These are phyloP conservation scores for Colletotrichum navitas DNA, from an alignment of 2,329 filamentous ascomycete species.

Conservation along the genomic window DNA sequence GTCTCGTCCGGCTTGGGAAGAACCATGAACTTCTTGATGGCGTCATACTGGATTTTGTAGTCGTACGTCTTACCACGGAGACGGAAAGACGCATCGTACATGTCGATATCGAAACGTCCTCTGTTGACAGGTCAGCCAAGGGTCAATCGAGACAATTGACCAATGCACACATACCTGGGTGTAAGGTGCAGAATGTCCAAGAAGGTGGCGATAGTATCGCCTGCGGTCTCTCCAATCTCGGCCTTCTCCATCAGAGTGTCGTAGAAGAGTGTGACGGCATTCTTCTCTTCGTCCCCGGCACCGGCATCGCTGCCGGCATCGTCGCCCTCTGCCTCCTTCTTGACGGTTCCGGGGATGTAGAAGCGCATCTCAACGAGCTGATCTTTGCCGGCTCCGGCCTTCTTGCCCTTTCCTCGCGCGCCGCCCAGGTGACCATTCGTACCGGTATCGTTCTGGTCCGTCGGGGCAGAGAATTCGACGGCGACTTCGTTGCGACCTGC, in stretches of 20 bases:
- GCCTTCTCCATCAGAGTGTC: slow-evolving; percentile 98
- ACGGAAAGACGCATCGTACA: slow-evolving; percentile 98
- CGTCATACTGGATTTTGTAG: slow-evolving; percentile 99
- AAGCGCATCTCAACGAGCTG: slow-evolving; percentile 99
- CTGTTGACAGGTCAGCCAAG: slow-evolving; percentile 60
- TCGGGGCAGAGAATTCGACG: slow-evolving; percentile 88
- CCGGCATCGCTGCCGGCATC: slow-evolving; percentile 75
- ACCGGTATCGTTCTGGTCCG: slow-evolving; percentile 77
- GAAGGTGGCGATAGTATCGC: slow-evolving; percentile 97
- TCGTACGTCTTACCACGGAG: slow-evolving; percentile 99
- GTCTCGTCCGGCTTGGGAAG: slow-evolving; percentile 98
- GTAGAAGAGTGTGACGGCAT: slow-evolving; percentile 97
- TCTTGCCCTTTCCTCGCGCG: slow-evolving; percentile 83
- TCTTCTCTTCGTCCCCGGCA: slow-evolving; percentile 83
- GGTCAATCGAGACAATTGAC: not conserved
- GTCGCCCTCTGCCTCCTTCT: slow-evolving; percentile 79
- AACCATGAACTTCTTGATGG: slow-evolving; percentile 99
- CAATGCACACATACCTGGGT: slow-evolving; percentile 72
- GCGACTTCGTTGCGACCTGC: slow-evolving; percentile 98
- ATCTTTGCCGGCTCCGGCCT: slow-evolving; percentile 88
- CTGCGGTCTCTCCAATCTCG: slow-evolving; percentile 98
- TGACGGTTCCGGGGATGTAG: slow-evolving; percentile 93
- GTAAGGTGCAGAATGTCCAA: slow-evolving; percentile 97
- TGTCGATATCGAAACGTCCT: slow-evolving; percentile 99
- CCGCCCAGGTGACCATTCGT: slow-evolving; percentile 81